These are phyloP conservation scores for Nicotiana rustica DNA, from an alignment of 305 asterid genomes.

Conservation along the genomic window DNA sequence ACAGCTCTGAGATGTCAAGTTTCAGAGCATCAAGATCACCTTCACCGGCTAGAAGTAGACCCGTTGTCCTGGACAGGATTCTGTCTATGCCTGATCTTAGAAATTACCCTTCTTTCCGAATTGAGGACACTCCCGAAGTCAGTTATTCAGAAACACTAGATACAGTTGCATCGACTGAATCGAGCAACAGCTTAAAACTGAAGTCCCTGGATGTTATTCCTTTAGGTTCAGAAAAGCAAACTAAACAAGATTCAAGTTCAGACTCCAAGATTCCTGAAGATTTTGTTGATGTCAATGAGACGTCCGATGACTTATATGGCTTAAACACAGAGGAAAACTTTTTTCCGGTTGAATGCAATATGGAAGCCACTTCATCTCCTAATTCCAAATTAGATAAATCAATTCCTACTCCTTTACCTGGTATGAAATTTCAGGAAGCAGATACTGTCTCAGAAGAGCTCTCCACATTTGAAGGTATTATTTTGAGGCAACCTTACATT, in stretches of 20 bases:
- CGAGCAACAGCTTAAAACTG: slow-evolving; percentile 34
- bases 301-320: slow-evolving; percentile 44
- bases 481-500: slow-evolving; percentile 8
- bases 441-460: slow-evolving; percentile 28
- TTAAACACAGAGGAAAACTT: slow-evolving; percentile 41
- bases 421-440: slow-evolving; percentile 42
- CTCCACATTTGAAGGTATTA: slow-evolving; percentile 36
- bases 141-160: slow-evolving; percentile 33
- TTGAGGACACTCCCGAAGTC: slow-evolving; percentile 48
- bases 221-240: slow-evolving; percentile 41
- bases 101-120: slow-evolving; percentile 50
- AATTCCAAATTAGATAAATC: slow-evolving; percentile 29
- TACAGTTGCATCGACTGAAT: not conserved
- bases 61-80: slow-evolving; percentile 55
- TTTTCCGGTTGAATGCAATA: slow-evolving; percentile 37
- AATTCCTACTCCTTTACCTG: slow-evolving; percentile 41
- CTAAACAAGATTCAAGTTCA: slow-evolving; percentile 32
- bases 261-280: slow-evolving; percentile 47
- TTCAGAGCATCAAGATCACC: slow-evolving; percentile 37
- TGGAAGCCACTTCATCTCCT: slow-evolving; percentile 34
- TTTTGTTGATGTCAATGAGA: slow-evolving; percentile 37
- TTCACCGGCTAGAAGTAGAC: slow-evolving; percentile 38
- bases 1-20: slow-evolving; percentile 40
- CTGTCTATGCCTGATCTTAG: slow-evolving; percentile 80
- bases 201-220: slow-evolving; percentile 21